Percentiles rank a stretch among this genome's conserved stretches.
Evolutionary conservation across 106 monocot genomes (phyloP).

Genomic region (Dendrobium catenatum): DNA sequence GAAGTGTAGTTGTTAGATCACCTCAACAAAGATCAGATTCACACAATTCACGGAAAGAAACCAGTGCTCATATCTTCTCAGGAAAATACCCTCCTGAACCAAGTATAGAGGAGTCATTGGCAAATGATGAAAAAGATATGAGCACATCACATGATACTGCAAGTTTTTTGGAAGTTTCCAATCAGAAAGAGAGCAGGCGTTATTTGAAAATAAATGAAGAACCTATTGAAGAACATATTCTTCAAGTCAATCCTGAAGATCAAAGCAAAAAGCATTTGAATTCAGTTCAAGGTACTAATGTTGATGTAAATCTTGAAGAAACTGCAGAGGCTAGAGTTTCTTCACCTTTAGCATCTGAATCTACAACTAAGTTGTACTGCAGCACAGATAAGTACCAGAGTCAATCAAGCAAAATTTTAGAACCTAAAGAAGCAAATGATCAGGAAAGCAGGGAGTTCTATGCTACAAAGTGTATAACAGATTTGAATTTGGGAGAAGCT

Average conservation of each 20-base stretch:
- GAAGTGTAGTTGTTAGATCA: not conserved
- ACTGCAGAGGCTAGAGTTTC: not conserved
- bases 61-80: not conserved
- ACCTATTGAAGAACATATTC: not conserved
- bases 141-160: not conserved
- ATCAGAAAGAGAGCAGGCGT: not conserved
- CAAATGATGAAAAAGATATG: not conserved
- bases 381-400: not conserved
- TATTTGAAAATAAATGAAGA: constrained; percentile 6
- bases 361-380: not conserved
- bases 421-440: not conserved
- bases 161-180: not conserved
- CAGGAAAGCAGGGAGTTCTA: not conserved
- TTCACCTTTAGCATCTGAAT: not conserved
- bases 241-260: constrained; percentile 4
- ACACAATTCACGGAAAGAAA: not conserved
- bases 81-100: not conserved
- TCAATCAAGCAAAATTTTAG: constrained; percentile 1
- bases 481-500: not conserved
- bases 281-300: not conserved
- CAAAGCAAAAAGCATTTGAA: not conserved
- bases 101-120: not conserved
- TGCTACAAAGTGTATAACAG: not conserved
- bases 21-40: not conserved
- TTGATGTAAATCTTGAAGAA: constrained; percentile 3